Conservation (phyloP, 2,329 filamentous ascomycete species). For the Fusarium dimerum region DNA sequence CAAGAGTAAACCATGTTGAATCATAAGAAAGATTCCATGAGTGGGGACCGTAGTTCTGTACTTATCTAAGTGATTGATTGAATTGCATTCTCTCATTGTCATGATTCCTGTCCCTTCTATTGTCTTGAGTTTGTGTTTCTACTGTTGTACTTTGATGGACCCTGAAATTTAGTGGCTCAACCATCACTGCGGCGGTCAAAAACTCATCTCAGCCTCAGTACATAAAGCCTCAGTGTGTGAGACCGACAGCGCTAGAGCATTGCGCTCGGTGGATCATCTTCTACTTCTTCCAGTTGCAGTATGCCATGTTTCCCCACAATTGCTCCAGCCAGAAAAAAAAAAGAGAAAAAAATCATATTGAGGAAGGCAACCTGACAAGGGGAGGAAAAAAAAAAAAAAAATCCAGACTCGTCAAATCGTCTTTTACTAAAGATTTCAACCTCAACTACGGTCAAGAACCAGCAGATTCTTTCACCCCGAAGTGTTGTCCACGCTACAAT, state of each 20-base stretch:
- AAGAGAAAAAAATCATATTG: conserved; percentile 23
- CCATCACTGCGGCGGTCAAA: background rate
- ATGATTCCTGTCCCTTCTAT: too few species aligned
- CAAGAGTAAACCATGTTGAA: too few species aligned
- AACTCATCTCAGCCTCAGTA: background rate
- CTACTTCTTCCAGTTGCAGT: background rate
- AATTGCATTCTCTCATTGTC: too few species aligned
- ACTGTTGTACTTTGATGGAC: background rate
- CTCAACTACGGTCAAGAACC: conserved; percentile 5
- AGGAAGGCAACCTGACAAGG: conserved; percentile 1
- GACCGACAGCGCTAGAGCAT: background rate
- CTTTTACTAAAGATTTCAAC: conserved; percentile 20
- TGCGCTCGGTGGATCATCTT: background rate
- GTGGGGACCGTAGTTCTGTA: too few species aligned
- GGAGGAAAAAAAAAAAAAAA: conserved; percentile 15
- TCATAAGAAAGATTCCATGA: too few species aligned
- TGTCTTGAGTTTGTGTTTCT: background rate
- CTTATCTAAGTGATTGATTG: too few species aligned
- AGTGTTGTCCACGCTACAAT: too few species aligned
- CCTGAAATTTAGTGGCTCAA: background rate
- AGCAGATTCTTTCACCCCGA: too few species aligned
- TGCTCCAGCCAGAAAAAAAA: conserved; percentile 6
- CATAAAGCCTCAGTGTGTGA: background rate
- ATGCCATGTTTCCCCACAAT: conserved; percentile 17
- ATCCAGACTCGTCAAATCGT: conserved; percentile 18